A percentile compares a stretch with the other conserved stretches of the same genome.
Evolutionary conservation across 306 rosid species (phyloP).

Genomic region (Senna siamea): DNA sequence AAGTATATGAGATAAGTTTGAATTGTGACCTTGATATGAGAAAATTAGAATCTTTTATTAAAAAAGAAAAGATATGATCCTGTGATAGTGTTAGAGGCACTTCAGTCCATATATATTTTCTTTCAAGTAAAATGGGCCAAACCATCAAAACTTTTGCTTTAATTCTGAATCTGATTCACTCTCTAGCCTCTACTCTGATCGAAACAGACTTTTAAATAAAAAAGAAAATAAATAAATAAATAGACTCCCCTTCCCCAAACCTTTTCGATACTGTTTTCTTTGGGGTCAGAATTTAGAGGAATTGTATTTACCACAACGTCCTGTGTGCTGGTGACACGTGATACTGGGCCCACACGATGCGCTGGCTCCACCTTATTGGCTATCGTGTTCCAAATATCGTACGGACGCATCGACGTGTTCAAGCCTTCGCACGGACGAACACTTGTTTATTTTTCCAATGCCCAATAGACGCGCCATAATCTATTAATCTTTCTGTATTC

Average conservation of each 20-base stretch:
- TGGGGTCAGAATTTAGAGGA: not conserved
- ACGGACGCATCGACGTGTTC: slow-evolving; percentile 25
- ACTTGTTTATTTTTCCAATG: not conserved
- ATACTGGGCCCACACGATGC: not conserved
- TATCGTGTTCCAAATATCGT: slow-evolving; percentile 4
- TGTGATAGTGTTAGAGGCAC: not conserved
- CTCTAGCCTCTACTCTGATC: not conserved
- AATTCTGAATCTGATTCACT: not conserved
- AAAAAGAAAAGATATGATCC: not conserved
- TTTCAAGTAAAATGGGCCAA: too few relatives aligned
- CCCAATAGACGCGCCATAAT: not conserved
- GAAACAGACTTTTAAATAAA: slow-evolving; percentile 8
- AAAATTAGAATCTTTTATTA: too few relatives aligned
- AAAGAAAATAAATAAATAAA: not conserved
- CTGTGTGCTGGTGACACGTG: slow-evolving; percentile 39
- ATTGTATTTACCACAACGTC: not conserved
- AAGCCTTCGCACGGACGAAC: slow-evolving; percentile 45
- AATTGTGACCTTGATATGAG: too few relatives aligned
- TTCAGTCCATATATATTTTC: not conserved
- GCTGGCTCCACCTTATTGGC: slow-evolving; percentile 27
- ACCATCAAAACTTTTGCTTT: too few relatives aligned
- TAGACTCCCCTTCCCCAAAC: not conserved
- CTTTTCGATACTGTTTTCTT: too few relatives aligned
- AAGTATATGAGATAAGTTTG: too few relatives aligned
- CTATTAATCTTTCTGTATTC: not conserved